Evolutionary conservation across 768 basidiomycete genomes (phyloP).

Genomic region (Phaffia australis): DNA sequence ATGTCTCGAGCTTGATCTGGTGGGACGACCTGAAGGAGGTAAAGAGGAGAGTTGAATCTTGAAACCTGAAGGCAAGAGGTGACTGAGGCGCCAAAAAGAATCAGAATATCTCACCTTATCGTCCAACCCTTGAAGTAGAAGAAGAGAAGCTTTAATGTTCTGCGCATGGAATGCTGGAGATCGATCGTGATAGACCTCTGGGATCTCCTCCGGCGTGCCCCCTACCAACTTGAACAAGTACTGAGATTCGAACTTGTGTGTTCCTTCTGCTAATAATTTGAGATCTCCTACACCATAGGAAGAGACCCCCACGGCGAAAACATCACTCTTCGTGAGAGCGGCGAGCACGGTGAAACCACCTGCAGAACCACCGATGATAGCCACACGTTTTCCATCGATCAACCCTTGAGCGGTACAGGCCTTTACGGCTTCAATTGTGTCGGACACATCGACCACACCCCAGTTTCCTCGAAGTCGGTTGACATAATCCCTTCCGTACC

Average conservation of each 20-base stretch:
- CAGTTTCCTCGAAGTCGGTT: conserved; percentile 54
- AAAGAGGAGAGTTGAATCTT: conserved; percentile 49
- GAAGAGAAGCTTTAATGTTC: conserved; percentile 52
- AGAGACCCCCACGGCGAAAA: conserved; percentile 56
- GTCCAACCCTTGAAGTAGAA: conserved; percentile 36
- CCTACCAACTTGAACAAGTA: conserved; percentile 43
- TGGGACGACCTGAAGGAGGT: conserved; percentile 46
- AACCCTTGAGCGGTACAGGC: conserved; percentile 46
- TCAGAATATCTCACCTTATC: conserved; percentile 26
- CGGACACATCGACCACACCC: conserved; percentile 64
- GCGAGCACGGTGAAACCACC: conserved; percentile 56
- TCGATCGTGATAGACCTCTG: conserved; percentile 50
- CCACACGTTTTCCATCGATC: conserved; percentile 54
- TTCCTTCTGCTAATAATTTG: conserved; percentile 47
- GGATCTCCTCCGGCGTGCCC: conserved; percentile 46
- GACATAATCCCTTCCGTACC: conserved; percentile 60
- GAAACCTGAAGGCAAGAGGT: conserved; percentile 47
- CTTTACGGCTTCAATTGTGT: conserved; percentile 51
- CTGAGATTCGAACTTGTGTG: conserved; percentile 46
- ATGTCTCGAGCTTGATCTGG: conserved; percentile 53
- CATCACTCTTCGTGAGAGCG: conserved; percentile 41
- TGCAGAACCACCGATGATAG: conserved; percentile 61
- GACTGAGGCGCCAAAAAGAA: not conserved
- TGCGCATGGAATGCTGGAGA: conserved; percentile 56
- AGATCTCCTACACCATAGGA: conserved; percentile 63